Conservation (phyloP, 139 green algal species). For the Micromonas commoda region DNA sequence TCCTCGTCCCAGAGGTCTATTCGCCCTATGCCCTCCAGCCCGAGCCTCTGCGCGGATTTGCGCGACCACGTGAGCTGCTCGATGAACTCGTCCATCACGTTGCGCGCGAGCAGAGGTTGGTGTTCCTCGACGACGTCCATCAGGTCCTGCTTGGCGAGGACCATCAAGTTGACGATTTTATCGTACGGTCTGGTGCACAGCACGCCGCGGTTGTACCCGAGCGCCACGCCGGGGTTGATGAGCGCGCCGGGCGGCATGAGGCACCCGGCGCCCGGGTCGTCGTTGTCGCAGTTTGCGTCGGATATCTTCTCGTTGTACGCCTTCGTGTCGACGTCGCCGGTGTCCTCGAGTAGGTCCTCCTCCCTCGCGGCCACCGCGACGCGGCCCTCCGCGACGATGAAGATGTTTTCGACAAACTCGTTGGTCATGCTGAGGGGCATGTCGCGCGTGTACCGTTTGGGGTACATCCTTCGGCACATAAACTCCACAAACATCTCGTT, state of each 20-base stretch:
- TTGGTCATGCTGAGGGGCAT: neutral
- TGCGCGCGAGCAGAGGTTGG: neutral
- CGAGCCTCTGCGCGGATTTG: too few relatives aligned
- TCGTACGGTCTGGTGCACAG: neutral
- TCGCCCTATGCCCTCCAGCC: too few relatives aligned
- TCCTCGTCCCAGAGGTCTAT: too few relatives aligned
- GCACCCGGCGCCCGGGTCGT: neutral
- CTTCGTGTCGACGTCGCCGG: neutral
- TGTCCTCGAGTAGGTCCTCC: too few relatives aligned
- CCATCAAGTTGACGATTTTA: neutral
- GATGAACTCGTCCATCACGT: neutral
- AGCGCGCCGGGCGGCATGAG: neutral
- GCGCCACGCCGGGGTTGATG: neutral
- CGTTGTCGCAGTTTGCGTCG: too few relatives aligned
- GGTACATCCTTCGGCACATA: conserved; percentile 4
- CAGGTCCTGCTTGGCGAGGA: neutral
- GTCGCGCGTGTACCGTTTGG: neutral
- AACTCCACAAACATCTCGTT: neutral
- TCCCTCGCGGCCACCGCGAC: neutral
- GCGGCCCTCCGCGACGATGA: neutral
- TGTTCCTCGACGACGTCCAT: neutral
- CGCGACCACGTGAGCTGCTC: neutral
- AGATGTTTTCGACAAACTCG: neutral
- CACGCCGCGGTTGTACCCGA: neutral
- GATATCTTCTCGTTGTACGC: neutral